Conservation (phyloP, 208 protist species). For the Leishmania major region DNA sequence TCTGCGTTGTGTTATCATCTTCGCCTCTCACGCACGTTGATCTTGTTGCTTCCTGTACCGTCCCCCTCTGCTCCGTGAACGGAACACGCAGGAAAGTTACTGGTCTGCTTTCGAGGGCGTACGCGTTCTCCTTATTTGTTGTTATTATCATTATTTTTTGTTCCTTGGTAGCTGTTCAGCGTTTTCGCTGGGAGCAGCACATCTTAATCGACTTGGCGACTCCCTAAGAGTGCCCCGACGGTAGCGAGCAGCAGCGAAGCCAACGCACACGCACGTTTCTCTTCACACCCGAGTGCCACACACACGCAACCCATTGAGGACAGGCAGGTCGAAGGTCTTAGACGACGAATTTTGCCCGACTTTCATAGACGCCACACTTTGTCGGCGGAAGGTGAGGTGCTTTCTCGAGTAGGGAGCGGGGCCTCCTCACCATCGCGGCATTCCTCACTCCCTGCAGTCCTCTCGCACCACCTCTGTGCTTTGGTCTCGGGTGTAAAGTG, state of each 20-base stretch:
- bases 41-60: background rate
- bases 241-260: background rate
- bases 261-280: background rate
- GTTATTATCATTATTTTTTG: background rate
- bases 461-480: background rate
- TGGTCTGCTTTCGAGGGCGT: background rate
- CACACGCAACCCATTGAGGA: background rate
- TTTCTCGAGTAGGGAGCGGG: background rate
- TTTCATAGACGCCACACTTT: background rate
- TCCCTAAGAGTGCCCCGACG: background rate
- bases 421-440: background rate
- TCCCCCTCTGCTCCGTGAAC: background rate
- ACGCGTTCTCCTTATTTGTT: background rate
- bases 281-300: background rate
- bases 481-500: background rate
- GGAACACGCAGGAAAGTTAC: background rate
- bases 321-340: background rate
- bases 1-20: background rate
- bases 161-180: background rate
- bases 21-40: background rate
- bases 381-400: background rate
- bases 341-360: background rate
- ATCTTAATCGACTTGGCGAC: background rate
- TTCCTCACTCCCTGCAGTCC: background rate
- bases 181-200: background rate